Evolutionary conservation across 2,329 filamentous ascomycete species (phyloP).

Genomic region (Malbranchea zuffiana): DNA sequence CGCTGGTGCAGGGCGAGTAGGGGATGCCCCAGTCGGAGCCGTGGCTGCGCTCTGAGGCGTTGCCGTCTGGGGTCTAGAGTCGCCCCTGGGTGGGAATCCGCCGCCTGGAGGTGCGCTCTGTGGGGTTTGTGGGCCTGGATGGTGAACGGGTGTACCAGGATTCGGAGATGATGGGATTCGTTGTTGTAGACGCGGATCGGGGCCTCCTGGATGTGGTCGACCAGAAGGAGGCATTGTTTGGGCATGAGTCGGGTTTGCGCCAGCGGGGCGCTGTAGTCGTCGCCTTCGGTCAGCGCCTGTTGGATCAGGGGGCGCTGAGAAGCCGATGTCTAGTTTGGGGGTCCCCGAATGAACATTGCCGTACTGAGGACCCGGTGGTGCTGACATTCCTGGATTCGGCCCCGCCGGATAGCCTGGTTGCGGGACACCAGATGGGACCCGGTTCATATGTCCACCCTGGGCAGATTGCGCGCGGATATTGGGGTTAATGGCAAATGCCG

Average conservation of each 20-base stretch:
- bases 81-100: conserved; percentile 11
- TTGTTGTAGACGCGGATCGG: conserved; percentile 7
- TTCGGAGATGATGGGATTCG: conserved; percentile 27
- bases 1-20: conserved; percentile 16
- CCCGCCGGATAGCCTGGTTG: conserved; percentile 25
- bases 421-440: conserved; percentile 20
- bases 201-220: conserved; percentile 19
- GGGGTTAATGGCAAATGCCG: conserved; percentile 40
- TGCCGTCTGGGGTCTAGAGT: conserved; percentile 11
- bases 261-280: conserved; percentile 32
- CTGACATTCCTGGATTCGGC: conserved; percentile 21
- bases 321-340: conserved; percentile 38
- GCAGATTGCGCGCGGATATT: conserved; percentile 35
- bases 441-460: conserved; percentile 13
- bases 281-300: conserved; percentile 29
- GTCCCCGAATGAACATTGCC: conserved; percentile 18
- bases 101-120: too few species aligned
- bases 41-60: conserved; percentile 22
- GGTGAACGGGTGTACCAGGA: conserved; percentile 14
- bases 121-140: background rate
- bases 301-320: conserved; percentile 36
- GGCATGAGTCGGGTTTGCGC: conserved; percentile 1
- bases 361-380: conserved; percentile 14
- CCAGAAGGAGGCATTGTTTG: conserved; percentile 1
- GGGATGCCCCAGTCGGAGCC: conserved; percentile 10